These are phyloP conservation scores for Helichrysum umbraculigerum DNA, from an alignment of 129 eudicot species.

Conservation along the genomic window DNA sequence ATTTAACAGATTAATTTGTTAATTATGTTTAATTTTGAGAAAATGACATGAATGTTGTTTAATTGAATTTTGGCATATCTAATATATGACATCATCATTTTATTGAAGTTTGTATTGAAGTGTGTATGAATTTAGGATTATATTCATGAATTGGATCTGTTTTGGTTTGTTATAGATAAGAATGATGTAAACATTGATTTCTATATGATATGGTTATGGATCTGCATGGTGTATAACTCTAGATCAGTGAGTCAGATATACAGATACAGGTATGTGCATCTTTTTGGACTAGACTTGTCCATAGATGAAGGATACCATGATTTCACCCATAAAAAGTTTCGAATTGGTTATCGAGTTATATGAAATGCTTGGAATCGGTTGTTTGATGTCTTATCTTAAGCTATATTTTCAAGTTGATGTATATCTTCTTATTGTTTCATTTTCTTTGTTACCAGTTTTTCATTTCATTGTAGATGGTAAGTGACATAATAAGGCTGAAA, in stretches of 20 bases:
- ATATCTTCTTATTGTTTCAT: background rate
- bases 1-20: conserved; percentile 3
- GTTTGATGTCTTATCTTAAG: background rate
- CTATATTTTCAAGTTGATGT: background rate
- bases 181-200: background rate
- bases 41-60: background rate
- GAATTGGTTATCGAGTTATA: background rate
- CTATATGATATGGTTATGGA: background rate
- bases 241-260: conserved; percentile 2
- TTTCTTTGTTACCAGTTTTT: no score
- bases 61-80: background rate
- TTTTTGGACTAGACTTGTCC: background rate
- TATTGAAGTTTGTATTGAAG: background rate
- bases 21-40: background rate
- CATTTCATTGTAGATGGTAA: background rate
- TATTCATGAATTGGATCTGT: conserved; percentile 13
- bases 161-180: background rate
- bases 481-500: background rate
- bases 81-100: background rate
- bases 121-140: background rate
- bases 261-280: background rate
- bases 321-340: background rate
- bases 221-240: conserved; percentile 6
- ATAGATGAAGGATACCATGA: conserved; percentile 12
- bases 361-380: background rate